Conservation (phyloP, 2,329 filamentous ascomycete species). For the Chaetomium strumarium region DNA sequence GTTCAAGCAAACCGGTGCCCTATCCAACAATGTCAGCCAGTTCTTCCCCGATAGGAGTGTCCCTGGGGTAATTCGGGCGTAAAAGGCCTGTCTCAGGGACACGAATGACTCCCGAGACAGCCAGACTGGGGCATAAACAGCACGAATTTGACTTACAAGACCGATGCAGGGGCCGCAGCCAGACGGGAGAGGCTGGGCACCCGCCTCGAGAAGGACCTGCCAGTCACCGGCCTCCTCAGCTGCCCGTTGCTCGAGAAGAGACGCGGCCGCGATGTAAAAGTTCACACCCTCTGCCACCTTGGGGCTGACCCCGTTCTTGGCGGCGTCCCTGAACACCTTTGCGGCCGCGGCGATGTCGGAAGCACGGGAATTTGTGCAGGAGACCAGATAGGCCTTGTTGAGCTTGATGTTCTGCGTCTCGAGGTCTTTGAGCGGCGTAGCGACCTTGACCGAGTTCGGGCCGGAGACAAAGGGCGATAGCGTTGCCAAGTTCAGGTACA, state of each 20-base stretch:
- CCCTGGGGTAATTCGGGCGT: too few species aligned
- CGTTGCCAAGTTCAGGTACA: slow-evolving; percentile 77
- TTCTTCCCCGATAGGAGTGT: too few species aligned
- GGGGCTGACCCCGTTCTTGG: slow-evolving; percentile 56
- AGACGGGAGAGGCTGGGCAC: slow-evolving; percentile 63
- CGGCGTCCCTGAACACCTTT: slow-evolving; percentile 75
- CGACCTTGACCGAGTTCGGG: slow-evolving; percentile 85
- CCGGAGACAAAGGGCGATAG: slow-evolving; percentile 80
- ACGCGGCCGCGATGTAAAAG: slow-evolving; percentile 88
- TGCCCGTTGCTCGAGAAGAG: slow-evolving; percentile 64
- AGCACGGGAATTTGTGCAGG: slow-evolving; percentile 79
- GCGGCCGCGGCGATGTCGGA: slow-evolving; percentile 80
- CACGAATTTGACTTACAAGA: too few species aligned
- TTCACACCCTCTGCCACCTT: slow-evolving; percentile 72
- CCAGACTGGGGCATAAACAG: too few species aligned
- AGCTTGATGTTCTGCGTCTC: slow-evolving; percentile 68
- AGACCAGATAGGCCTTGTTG: slow-evolving; percentile 81
- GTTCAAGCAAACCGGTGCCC: slow-evolving; percentile 68
- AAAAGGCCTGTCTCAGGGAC: too few species aligned
- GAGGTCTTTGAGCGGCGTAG: slow-evolving; percentile 69
- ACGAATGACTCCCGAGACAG: too few species aligned
- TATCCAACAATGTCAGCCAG: too few species aligned
- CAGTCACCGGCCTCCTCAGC: slow-evolving; percentile 81
- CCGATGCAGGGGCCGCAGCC: slow-evolving; percentile 82
- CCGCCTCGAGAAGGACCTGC: slow-evolving; percentile 74